Evolutionary conservation across 2,329 filamentous ascomycete genomes (phyloP).

Genomic region (Phaeomoniella chlamydospora): DNA sequence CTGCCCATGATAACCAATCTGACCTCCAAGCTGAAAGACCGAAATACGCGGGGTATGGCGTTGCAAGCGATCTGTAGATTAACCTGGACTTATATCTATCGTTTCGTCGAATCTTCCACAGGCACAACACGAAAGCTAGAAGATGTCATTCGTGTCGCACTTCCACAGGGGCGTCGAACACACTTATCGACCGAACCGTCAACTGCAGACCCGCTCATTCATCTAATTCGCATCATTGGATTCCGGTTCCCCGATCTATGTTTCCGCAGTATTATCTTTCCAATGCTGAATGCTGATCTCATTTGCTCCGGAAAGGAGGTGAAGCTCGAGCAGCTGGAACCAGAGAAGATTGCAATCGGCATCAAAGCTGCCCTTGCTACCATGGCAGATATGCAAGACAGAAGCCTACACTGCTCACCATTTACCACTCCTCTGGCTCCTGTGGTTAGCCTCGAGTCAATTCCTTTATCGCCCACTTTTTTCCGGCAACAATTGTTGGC

Average conservation of each 20-base stretch:
- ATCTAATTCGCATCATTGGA: constrained; percentile 86
- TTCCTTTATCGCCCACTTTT: constrained; percentile 17
- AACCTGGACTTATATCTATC: constrained; percentile 88
- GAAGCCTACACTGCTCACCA: constrained; percentile 60
- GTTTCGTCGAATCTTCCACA: constrained; percentile 57
- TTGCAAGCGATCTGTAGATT: constrained; percentile 81
- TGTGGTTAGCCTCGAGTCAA: constrained; percentile 26
- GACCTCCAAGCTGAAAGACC: constrained; percentile 73
- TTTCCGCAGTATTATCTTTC: constrained; percentile 86
- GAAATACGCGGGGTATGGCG: constrained; percentile 60
- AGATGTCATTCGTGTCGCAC: constrained; percentile 70
- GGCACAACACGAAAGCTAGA: constrained; percentile 67
- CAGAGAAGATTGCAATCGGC: constrained; percentile 92
- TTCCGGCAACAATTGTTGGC: constrained; percentile 21
- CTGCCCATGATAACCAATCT: constrained; percentile 63
- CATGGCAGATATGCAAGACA: constrained; percentile 82
- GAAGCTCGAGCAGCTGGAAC: constrained; percentile 83
- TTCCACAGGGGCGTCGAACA: constrained; percentile 66
- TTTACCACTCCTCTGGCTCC: constrained; percentile 57
- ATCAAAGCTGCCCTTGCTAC: constrained; percentile 88
- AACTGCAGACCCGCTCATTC: constrained; percentile 81
- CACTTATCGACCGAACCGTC: constrained; percentile 69
- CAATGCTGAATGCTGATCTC: constrained; percentile 82
- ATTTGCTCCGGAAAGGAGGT: constrained; percentile 64
- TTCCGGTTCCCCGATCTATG: constrained; percentile 90